Conservation (phyloP, 2,329 filamentous ascomycete genomes). For the Clonostachys rhizophaga region DNA sequence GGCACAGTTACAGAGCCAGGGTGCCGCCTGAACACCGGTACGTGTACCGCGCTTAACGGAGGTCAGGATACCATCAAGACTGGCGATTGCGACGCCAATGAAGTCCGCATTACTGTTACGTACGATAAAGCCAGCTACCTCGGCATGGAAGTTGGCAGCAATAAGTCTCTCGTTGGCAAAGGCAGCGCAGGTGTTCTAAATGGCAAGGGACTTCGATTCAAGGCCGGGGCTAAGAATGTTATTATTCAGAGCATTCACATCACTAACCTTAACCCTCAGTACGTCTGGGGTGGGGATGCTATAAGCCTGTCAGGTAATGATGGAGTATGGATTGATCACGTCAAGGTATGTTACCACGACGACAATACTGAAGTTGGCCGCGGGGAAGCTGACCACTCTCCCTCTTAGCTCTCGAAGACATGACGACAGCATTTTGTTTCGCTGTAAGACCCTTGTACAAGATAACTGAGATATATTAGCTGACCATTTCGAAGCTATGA, state of each 20-base stretch:
- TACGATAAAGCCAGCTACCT: slow-evolving; percentile 15
- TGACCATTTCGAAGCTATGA: slow-evolving; percentile 28
- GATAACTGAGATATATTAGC: background rate
- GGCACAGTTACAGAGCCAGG: slow-evolving; percentile 46
- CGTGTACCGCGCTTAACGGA: slow-evolving; percentile 26
- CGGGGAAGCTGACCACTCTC: background rate
- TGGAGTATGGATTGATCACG: slow-evolving; percentile 46
- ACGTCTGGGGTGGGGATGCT: slow-evolving; percentile 57
- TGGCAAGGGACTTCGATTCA: slow-evolving; percentile 50
- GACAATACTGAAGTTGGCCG: background rate
- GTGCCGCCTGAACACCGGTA: slow-evolving; percentile 23
- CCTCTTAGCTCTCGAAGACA: background rate
- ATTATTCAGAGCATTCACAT: slow-evolving; percentile 57
- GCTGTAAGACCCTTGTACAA: background rate
- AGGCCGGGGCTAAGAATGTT: slow-evolving; percentile 43
- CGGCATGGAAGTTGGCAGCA: slow-evolving; percentile 46
- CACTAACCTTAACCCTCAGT: slow-evolving; percentile 51
- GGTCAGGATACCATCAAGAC: slow-evolving; percentile 39
- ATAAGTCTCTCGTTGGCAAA: slow-evolving; percentile 50
- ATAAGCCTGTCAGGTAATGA: slow-evolving; percentile 45
- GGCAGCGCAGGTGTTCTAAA: slow-evolving; percentile 49
- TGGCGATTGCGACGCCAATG: background rate
- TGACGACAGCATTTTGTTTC: slow-evolving; percentile 1
- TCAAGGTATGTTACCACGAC: slow-evolving; percentile 22
- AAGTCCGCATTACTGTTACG: slow-evolving; percentile 6